Evolutionary conservation across 192 early-diverging fungal genomes (phyloP), one percentile per base, ranked within the genome.

Genomic region (Helicostylum pulchrum): DNA sequence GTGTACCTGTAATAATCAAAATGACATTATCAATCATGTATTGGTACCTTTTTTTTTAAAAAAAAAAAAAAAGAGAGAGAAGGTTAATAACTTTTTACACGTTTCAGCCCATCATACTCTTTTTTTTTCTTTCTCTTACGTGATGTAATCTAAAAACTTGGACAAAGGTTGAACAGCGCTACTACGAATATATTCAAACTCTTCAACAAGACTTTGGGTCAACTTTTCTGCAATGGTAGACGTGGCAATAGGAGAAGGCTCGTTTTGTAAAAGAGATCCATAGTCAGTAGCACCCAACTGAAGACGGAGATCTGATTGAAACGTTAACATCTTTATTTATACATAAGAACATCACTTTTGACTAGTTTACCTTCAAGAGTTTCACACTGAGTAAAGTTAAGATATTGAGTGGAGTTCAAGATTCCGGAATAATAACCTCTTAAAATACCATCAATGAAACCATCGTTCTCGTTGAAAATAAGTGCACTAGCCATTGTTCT

Each of bases 21-120:
- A 99, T 95, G 53, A 97, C 92, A 80, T 99, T 99, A 78, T 99
- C 97, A 69, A 99, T 99, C 97, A 99, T 99, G 74, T 98, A 99
- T 17, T 89, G 88, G 75, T 94, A 94, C 20, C 92, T 94, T 30
- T 31, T 30, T 6, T 9, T 5, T 80, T 60, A 11, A 51, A 45
- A 48, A 12, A 45, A 6, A 49, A 61, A 10, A 64, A 12, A 45
- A 6, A 49, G 48, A 10, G 62, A 56, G 42, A 8, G 48, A 42
- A 47, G 58, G 20, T 30, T 8, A 19, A 17, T 19, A 52, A 34
- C 26, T 26, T 53, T 20, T 50, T 52, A 5, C 3, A 19, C 6
- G 48, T 20, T 55, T 31, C 26, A 55, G 9, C 12, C 4, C 11
- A n/a, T 55, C 7, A 55, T n/a, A 32, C 10, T 19, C 7, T 30